phyloP scores from a whole-genome alignment of 768 basidiomycete species.

The Dioszegia hungarica region DNA sequence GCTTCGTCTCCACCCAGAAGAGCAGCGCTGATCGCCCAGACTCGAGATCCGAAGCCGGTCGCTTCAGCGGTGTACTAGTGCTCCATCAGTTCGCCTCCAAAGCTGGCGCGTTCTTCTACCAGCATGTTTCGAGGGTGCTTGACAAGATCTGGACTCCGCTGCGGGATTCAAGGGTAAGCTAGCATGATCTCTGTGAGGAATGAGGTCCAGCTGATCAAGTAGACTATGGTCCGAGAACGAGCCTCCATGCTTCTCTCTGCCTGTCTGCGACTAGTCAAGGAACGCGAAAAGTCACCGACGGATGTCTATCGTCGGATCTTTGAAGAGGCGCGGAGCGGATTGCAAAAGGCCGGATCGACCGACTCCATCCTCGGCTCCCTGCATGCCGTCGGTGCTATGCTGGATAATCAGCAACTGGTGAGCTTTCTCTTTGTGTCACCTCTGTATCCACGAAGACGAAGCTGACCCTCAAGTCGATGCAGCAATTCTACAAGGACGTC shows the following conservation, averaged over 20 bases:
- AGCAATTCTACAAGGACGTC: slow-evolving; percentile 64
- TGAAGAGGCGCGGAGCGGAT: slow-evolving; percentile 70
- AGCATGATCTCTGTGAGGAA: not conserved
- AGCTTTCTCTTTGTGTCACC: slow-evolving; percentile 42
- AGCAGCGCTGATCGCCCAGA: slow-evolving; percentile 51
- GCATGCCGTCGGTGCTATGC: slow-evolving; percentile 81
- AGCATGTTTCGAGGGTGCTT: slow-evolving; percentile 79
- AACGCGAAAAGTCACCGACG: slow-evolving; percentile 61
- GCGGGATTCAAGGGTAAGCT: slow-evolving; percentile 69
- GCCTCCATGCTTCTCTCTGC: slow-evolving; percentile 90
- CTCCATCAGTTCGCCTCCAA: slow-evolving; percentile 88
- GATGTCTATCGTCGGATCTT: slow-evolving; percentile 73
- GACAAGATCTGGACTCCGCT: slow-evolving; percentile 89
- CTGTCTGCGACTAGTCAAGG: slow-evolving; percentile 78
- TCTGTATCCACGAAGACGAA: not conserved
- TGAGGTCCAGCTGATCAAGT: not conserved
- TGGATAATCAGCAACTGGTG: slow-evolving; percentile 92
- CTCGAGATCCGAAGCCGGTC: slow-evolving; percentile 69
- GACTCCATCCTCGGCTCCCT: slow-evolving; percentile 91
- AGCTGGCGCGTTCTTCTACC: slow-evolving; percentile 79
- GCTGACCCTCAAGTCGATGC: slow-evolving; percentile 46
- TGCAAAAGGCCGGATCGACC: slow-evolving; percentile 70
- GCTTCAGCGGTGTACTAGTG: slow-evolving; percentile 90
- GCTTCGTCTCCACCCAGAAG: not conserved
- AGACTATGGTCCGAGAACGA: slow-evolving; percentile 79